Evolutionary conservation across 331 rosid species (phyloP).

Genomic region (Arachis monticola): DNA sequence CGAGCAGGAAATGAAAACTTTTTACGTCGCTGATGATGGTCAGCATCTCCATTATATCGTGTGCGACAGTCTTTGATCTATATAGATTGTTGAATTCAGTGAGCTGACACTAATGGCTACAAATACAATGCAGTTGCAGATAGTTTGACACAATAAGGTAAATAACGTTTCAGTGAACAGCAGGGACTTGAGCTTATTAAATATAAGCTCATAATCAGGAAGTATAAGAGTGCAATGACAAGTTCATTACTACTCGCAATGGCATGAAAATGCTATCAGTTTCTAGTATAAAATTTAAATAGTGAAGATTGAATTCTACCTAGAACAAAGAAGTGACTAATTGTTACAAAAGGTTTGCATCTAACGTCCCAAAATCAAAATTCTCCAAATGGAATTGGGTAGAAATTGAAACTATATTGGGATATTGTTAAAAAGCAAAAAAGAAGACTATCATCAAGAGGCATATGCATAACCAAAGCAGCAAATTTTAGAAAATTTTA

Average conservation of each 20-base stretch:
- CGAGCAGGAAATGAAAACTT: slow-evolving; percentile 96
- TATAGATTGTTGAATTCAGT: slow-evolving; percentile 38
- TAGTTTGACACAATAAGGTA: slow-evolving; percentile 36
- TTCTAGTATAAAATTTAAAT: slow-evolving; percentile 2
- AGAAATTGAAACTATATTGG: slow-evolving; percentile 11
- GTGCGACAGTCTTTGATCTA: slow-evolving; percentile 98
- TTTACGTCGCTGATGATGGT: slow-evolving; percentile 90
- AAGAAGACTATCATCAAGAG: slow-evolving; percentile 12
- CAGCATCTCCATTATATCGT: slow-evolving; percentile 97
- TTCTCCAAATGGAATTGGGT: neutral
- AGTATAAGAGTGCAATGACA: slow-evolving; percentile 5
- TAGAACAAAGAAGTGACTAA: slow-evolving; percentile 3
- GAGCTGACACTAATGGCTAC: slow-evolving; percentile 37
- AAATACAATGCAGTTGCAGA: slow-evolving; percentile 31
- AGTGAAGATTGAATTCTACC: slow-evolving; percentile 8
- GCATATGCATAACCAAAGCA: slow-evolving; percentile 2
- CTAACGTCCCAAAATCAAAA: neutral
- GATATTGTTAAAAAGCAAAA: slow-evolving; percentile 3
- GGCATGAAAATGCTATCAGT: neutral
- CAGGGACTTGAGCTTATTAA: slow-evolving; percentile 19
- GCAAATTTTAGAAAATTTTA: slow-evolving; percentile 3
- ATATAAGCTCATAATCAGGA: slow-evolving; percentile 22
- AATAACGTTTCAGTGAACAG: neutral
- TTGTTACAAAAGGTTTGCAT: slow-evolving; percentile 4
- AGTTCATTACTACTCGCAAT: slow-evolving; percentile 18